Conservation (phyloP, 2,329 filamentous ascomycete genomes). For the Nemania serpens region DNA sequence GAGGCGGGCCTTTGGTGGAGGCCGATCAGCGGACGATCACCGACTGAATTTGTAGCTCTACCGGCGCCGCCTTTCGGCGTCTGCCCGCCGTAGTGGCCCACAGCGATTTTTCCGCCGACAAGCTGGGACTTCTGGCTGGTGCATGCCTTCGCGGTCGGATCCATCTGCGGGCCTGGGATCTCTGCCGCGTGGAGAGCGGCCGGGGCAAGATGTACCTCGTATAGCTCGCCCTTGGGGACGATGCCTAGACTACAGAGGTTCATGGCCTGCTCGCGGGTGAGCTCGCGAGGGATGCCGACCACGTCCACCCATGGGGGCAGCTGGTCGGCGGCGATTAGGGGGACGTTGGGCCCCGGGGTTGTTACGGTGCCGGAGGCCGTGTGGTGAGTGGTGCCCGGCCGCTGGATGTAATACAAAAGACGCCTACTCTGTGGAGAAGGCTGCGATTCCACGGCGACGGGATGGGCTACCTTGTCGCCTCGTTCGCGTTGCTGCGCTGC, state of each 20-base stretch:
- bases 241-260: constrained; percentile 48
- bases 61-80: background rate
- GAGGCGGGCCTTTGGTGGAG: background rate
- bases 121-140: background rate
- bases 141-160: constrained; percentile 11
- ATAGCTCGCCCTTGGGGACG: constrained; percentile 32
- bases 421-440: constrained; percentile 15
- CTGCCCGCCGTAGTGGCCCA: background rate
- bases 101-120: background rate
- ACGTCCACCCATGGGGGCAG: constrained; percentile 53
- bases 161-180: constrained; percentile 1
- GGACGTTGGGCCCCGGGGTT: constrained; percentile 49
- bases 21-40: background rate
- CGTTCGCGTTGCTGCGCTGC: background rate
- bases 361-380: constrained; percentile 35
- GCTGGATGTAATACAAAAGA: constrained; percentile 51
- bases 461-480: background rate
- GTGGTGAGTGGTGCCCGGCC: constrained; percentile 43
- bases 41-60: background rate
- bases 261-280: constrained; percentile 45
- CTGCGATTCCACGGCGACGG: background rate
- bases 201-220: constrained; percentile 35
- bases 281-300: constrained; percentile 49
- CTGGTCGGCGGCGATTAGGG: constrained; percentile 59
- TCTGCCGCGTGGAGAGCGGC: background rate